Conservation (phyloP, 169 alveolate species). For the Plasmodium malariae region DNA sequence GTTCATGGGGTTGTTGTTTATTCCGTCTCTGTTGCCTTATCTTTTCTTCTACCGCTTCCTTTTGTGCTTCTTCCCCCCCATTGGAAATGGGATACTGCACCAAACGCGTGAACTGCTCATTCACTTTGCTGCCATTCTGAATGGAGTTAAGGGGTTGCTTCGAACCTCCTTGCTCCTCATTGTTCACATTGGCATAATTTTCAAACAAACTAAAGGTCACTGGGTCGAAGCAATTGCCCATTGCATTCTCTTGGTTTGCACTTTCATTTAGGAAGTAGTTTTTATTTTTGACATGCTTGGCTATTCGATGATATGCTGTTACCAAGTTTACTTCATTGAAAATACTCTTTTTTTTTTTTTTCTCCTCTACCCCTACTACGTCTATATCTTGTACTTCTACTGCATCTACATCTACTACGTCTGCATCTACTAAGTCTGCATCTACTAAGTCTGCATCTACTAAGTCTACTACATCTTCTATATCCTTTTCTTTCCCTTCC, state of each 20-base stretch:
- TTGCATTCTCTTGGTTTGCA: not conserved
- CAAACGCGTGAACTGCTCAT: too few relatives aligned
- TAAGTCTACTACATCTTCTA: too few relatives aligned
- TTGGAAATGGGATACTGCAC: too few relatives aligned
- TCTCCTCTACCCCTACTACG: not conserved
- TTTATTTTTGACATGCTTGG: conserved; percentile 70
- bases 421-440: too few relatives aligned
- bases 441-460: too few relatives aligned
- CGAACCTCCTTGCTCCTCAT: not conserved
- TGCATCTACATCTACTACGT: too few relatives aligned
- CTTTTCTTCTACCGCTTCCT: too few relatives aligned
- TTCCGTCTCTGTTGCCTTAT: too few relatives aligned
- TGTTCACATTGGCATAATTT: conserved; percentile 17
- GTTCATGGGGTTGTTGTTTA: not conserved
- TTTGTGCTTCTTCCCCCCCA: not conserved
- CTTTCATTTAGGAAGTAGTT: conserved; percentile 2
- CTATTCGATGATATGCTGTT: conserved; percentile 71
- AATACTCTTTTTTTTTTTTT: conserved; percentile 12
- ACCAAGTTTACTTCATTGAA: conserved; percentile 59
- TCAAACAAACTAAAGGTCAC: conserved; percentile 57
- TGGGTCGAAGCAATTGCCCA: conserved; percentile 17
- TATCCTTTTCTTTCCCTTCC: not conserved
- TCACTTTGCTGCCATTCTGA: not conserved
- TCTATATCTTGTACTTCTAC: not conserved
- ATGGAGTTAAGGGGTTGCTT: not conserved